Percentiles rank a stretch among this genome's conserved stretches.
Conservation (phyloP, 345 rosid genomes). For the thale cress (Arabidopsis thaliana) region TAIR10.1 NC_003070.9:12495001-12495500, state of each 20-base stretch:
- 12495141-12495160: too few species aligned
- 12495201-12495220: background rate
- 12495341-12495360: background rate
- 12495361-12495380: background rate
- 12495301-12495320: background rate
- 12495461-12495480: background rate
- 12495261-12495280: background rate
- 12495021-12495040: too few species aligned
- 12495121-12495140: too few species aligned
- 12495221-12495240: too few species aligned
- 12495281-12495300: background rate
- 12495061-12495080: too few species aligned
- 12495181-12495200: too few species aligned
- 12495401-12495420: background rate
- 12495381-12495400: background rate
- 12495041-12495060: too few species aligned
- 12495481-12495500: background rate
- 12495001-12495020: too few species aligned
- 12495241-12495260: too few species aligned
- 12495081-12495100: too few species aligned
- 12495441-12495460: background rate
- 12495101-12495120: too few species aligned
- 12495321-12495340: background rate
- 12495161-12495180: too few species aligned
- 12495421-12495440: background rate